Evolutionary conservation across 768 basidiomycete species (phyloP).

Genomic region (Termitomyces sp.): DNA sequence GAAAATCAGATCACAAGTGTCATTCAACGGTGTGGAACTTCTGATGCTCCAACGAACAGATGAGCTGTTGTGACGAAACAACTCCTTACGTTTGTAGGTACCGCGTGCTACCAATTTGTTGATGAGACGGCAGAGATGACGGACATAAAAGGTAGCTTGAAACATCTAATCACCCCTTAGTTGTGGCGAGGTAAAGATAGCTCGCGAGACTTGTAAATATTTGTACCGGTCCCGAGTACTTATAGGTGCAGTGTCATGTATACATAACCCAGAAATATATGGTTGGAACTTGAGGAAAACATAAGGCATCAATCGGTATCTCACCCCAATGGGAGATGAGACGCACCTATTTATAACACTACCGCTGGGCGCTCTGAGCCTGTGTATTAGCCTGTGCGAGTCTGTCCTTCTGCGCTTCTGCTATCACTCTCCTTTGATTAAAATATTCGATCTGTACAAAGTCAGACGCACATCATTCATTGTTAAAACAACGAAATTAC

Average conservation of each 20-base stretch:
- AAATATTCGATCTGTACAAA: constrained; percentile 83
- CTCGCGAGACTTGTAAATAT: background rate
- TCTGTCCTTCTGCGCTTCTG: constrained; percentile 73
- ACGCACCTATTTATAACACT: constrained; percentile 10
- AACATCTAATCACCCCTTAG: constrained; percentile 2
- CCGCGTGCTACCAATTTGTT: too few relatives aligned
- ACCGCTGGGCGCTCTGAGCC: constrained; percentile 29
- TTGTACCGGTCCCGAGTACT: background rate
- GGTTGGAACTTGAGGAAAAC: background rate
- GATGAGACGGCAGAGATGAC: background rate
- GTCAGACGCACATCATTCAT: background rate
- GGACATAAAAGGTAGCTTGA: background rate
- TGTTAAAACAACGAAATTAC: constrained; percentile 40
- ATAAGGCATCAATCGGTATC: constrained; percentile 5
- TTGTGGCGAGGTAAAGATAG: background rate
- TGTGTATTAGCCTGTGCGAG: constrained; percentile 46
- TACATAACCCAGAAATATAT: background rate
- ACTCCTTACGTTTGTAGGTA: too few relatives aligned
- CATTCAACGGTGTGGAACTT: background rate
- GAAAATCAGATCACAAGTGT: background rate
- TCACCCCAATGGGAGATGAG: background rate
- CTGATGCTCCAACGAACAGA: background rate
- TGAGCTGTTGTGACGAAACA: background rate
- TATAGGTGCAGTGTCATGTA: background rate
- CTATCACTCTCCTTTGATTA: constrained; percentile 84